Evolutionary conservation across 805 yeast genomes (phyloP).

Genomic region (Ascoidea rubescens): DNA sequence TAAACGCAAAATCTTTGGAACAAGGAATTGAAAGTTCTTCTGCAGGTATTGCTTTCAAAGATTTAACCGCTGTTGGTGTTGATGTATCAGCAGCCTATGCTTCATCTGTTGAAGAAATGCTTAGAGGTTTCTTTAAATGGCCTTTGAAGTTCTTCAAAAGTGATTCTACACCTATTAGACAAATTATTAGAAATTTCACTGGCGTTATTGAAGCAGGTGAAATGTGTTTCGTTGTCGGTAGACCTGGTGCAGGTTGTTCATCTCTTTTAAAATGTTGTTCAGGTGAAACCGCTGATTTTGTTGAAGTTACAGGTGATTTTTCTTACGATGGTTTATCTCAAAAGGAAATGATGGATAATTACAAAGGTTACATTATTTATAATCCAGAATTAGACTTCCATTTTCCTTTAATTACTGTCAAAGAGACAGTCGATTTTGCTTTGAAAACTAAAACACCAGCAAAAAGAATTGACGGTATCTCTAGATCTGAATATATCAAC

Average conservation of each 20-base stretch:
- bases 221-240: conserved; percentile 37
- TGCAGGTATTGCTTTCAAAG: conserved; percentile 35
- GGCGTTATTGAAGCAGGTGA: conserved; percentile 35
- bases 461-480: conserved; percentile 26
- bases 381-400: conserved; percentile 37
- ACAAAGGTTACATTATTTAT: conserved; percentile 35
- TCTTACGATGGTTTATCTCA: conserved; percentile 36
- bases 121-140: conserved; percentile 21
- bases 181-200: conserved; percentile 25
- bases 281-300: conserved; percentile 28
- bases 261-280: conserved; percentile 32
- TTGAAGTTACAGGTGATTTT: conserved; percentile 24
- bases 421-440: conserved; percentile 35
- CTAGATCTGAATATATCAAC: conserved; percentile 25
- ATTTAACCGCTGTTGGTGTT: conserved; percentile 29
- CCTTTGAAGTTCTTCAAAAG: conserved; percentile 20
- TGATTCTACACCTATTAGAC: conserved; percentile 19
- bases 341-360: conserved; percentile 30
- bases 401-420: conserved; percentile 36
- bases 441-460: conserved; percentile 34
- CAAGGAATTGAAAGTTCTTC: conserved; percentile 34
- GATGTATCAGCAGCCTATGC: conserved; percentile 42
- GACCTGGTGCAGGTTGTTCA: conserved; percentile 57
- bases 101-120: conserved; percentile 30
- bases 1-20: conserved; percentile 23